Base-by-base conservation (phyloP, 2,329 filamentous ascomycete species). In the Penicillium nordicum region DNA sequence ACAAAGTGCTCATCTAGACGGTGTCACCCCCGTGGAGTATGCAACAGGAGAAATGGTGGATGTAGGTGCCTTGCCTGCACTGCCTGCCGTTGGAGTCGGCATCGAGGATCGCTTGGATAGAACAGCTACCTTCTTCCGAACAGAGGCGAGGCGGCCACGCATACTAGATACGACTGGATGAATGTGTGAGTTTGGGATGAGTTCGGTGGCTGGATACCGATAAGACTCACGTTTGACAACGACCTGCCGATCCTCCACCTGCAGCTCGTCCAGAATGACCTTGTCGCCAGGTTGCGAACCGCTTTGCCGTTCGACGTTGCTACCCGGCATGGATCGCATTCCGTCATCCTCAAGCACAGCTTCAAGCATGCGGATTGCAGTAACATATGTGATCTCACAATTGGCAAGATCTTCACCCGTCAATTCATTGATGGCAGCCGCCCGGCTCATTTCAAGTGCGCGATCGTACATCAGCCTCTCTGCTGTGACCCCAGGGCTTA, bases 401-500 rank as follows among this genome's bases (percentile, higher is more conserved):
- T 92, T 91, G 0, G 80, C 77, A 25, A 97, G 79, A 72, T 97
- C 92, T 60, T 94, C 90, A 55, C 93, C 92, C 2, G 94, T 91
- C 48, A 99, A 89, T 76, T 99, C 94, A 66, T 96, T 95, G 69
- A 97, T 94, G 8, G 94, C 94, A 8, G 94, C 93, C 4, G 90
- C 86, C 50, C 92, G 86, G 72, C 92, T 97, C 94, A 99, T 97
- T 72, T 99, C 94, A 23, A 97, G 79, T 0, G 94, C 94, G 45
- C 94, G 89, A 66, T 99, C 94, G 71, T 97, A 99, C 92, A 99
- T 97, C 44, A 99, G 80, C 75, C 92, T 96, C 77, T 97, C 94
- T 0, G 94, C 94, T 23, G 92, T 97, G 54, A 97, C 87, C 1
- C 93, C 94, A 2, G 90, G 86, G 14, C 90, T 96, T 27, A 99